These are phyloP conservation scores for Corylus americana DNA, from an alignment of 306 rosid genomes.

Conservation along the genomic window DNA sequence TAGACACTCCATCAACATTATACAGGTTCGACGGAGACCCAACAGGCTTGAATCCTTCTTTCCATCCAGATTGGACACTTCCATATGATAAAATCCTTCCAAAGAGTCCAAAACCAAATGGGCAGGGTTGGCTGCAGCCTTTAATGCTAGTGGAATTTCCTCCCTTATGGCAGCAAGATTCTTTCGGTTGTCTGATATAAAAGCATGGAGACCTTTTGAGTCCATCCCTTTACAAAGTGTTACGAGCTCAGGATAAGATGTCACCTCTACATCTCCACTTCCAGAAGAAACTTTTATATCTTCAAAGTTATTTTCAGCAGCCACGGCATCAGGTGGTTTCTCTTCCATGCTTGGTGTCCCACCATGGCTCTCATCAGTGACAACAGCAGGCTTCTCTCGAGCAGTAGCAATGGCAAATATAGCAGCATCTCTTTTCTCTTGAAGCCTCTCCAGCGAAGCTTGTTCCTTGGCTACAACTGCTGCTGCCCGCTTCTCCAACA, in stretches of 20 bases:
- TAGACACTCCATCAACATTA: conserved; percentile 98
- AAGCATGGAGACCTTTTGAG: conserved; percentile 82
- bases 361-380: conserved; percentile 42
- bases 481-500: conserved; percentile 74
- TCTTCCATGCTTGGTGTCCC: conserved; percentile 48
- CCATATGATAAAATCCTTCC: conserved; percentile 76
- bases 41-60: conserved; percentile 89
- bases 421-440: conserved; percentile 89
- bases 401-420: conserved; percentile 63
- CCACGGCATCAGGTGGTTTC: conserved; percentile 53
- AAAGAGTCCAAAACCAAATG: conserved; percentile 73
- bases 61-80: conserved; percentile 64
- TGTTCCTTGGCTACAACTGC: conserved; percentile 80
- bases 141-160: conserved; percentile 83
- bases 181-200: conserved; percentile 94
- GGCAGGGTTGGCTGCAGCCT: conserved; percentile 86
- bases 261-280: conserved; percentile 44
- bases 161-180: conserved; percentile 89
- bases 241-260: conserved; percentile 70
- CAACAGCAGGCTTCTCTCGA: conserved; percentile 62
- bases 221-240: conserved; percentile 86
- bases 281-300: conserved; percentile 51
- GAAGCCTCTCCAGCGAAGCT: conserved; percentile 69
- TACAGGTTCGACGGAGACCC: conserved; percentile 94
- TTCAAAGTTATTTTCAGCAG: conserved; percentile 46